Base-by-base conservation (phyloP, 2,329 filamentous ascomycete species). In the Didymella glomerata region DNA sequence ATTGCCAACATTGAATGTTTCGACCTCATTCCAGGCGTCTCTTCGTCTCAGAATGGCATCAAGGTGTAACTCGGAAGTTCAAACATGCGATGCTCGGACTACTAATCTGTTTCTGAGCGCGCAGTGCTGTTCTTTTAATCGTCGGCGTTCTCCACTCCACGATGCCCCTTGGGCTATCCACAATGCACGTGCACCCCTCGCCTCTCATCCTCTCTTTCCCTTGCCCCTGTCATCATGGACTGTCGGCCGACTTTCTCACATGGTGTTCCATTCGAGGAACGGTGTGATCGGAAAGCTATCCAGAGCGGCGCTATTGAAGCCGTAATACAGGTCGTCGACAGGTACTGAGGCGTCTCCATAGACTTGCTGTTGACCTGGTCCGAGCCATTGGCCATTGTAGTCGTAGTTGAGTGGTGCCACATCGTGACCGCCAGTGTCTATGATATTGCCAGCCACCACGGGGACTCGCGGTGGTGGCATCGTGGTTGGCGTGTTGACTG, bases 251-350 rank as follows among this genome's bases (percentile, higher is more conserved):
- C 4, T 6, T 38, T 1, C 11, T 58, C 36, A 65, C 51, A 65
- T 55, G 2, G 42, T 55, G 10, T 67, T 62, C 66, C 59, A 64
- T 24, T 66, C 63, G 4, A 65, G 51, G 14, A 59, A 59, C 5
- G 56, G 56, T 10, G 56, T 59, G n/a, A 64, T 55, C 14, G 67
- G 61, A 25, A 72, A 65, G 34, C 63, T 66, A 53, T 72, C 69
- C 13, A 72, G 56, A 22, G 68, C 64, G 9, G 69, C 69, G 16
- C 69, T 62, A 24, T 72, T 70, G 48, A 72, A 69, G 2, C 69
- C 69, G 16, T 68, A 72, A 13, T 68, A 63, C 0, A 72, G 50
- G 20, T 72, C 69, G 14, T 72, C 69, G 1, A 70, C 60, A 18
- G 67, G 63, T 14, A 69, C 57, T 3, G 57, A 48, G 11, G 40